Evolutionary conservation across 805 yeast species (phyloP), one percentile per base, ranked within the genome.

Genomic region (Myxozyma mucilagina): DNA sequence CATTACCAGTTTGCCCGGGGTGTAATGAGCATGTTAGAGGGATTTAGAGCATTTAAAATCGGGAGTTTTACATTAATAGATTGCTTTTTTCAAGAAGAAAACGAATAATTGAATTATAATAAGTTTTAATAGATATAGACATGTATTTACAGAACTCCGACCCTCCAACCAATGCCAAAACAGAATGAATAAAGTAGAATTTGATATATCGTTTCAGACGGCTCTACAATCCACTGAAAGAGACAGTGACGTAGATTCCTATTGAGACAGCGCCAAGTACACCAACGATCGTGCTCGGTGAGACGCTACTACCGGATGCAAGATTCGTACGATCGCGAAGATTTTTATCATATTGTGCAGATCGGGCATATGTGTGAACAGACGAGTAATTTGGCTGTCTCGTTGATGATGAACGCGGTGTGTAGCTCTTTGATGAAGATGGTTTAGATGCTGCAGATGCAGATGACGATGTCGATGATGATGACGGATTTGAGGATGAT

Each of bases 231-330:
- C 56, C 56, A 16, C 56, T 43, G 31, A 34, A 34, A 32, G 47
- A 43, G 14, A 52, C 14, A 2, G 48, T 52, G 16, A 34, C 47
- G 14, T 29, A 29, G n/a, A 34, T 52, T 5, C 47, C 41, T 29
- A 52, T 8, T 24, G 56, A 52, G 10, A 52, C 56, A 11, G 35
- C 48, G 4, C 56, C 56, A 13, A 52, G 39, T 16, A 52, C 56
- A 13, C 56, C 36, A 18, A 43, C 38, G 16, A 43, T 35, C 4
- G 48, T 16, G 11, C 39, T 8, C 7, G 48, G 31, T 20, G 48
- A 52, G 4, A 41, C 24, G 13, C 35, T 16, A 41, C 41, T 11
- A 18, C n/a, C 9, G 5, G 48, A 29, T 7, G 48, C 48, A 3
- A 52, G 36, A 34, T 43, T 52, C 4, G 9, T 52, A 16, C 29